phyloP scores from a whole-genome alignment of 148 eudicot species.

The Fagopyrum tataricum region DNA sequence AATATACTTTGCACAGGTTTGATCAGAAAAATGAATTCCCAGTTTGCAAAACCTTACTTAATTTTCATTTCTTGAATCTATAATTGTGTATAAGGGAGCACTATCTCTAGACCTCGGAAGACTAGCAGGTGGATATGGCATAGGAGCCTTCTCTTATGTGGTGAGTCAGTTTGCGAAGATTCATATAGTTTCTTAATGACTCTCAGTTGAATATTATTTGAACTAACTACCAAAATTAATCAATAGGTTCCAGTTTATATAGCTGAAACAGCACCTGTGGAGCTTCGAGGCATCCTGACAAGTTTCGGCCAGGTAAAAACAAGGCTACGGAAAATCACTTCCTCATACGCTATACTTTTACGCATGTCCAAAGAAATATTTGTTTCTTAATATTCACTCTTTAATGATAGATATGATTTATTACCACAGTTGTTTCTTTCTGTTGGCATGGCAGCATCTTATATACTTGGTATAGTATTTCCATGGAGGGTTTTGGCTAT shows the following conservation, averaged over 20 bases:
- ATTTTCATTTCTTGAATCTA: not conserved
- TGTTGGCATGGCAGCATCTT: slow-evolving; percentile 65
- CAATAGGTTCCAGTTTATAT: slow-evolving; percentile 77
- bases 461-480: slow-evolving; percentile 61
- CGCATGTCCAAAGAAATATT: not conserved
- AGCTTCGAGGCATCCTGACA: slow-evolving; percentile 81
- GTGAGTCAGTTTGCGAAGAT: slow-evolving; percentile 18
- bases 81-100: slow-evolving; percentile 28
- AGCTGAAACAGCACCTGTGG: slow-evolving; percentile 85
- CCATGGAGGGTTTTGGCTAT: slow-evolving; percentile 79
- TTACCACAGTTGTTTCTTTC: slow-evolving; percentile 61
- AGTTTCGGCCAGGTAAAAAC: slow-evolving; percentile 62
- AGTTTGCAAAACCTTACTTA: not conserved
- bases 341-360: not conserved
- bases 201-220: not conserved
- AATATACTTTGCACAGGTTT: slow-evolving; percentile 78
- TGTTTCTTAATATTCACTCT: not conserved
- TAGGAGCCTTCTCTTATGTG: slow-evolving; percentile 92
- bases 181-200: not conserved
- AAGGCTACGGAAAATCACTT: not conserved
- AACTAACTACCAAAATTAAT: not conserved
- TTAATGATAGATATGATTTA: not conserved
- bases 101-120: slow-evolving; percentile 67
- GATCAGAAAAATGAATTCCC: not conserved
- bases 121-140: slow-evolving; percentile 87